Conservation (phyloP, 1,284 basidiomycete genomes). For the Apiotrichum gamsii region DNA sequence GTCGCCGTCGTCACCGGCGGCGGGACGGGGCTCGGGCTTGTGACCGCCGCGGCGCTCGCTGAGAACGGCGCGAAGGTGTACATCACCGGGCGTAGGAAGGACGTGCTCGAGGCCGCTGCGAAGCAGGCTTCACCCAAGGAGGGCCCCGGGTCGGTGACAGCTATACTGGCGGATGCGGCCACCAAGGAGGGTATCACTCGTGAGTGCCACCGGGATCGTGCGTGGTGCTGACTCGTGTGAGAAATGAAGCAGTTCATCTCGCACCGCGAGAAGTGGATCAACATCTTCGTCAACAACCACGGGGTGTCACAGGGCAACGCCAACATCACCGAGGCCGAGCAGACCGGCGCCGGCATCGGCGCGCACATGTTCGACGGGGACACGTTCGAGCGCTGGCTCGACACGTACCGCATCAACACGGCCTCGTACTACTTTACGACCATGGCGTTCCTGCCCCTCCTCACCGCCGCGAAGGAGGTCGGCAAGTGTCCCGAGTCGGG, state of each 20-base stretch:
- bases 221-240: too few species aligned
- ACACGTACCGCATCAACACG: conserved; percentile 42
- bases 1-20: conserved; percentile 30
- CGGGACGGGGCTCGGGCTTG: conserved; percentile 34
- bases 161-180: conserved; percentile 37
- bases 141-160: conserved; percentile 20
- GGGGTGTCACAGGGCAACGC: conserved; percentile 36
- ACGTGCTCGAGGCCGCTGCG: conserved; percentile 34
- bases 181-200: conserved; percentile 37
- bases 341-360: conserved; percentile 39
- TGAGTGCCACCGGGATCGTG: too few species aligned
- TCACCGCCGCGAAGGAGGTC: conserved; percentile 35
- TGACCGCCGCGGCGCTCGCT: conserved; percentile 38
- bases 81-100: conserved; percentile 43
- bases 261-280: conserved; percentile 40
- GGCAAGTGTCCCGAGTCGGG: conserved; percentile 35
- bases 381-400: conserved; percentile 37
- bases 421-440: conserved; percentile 45
- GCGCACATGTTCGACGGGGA: conserved; percentile 44
- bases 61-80: conserved; percentile 48
- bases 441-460: conserved; percentile 45
- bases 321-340: conserved; percentile 29
- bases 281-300: conserved; percentile 40
- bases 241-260: too few species aligned
- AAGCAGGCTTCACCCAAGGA: conserved; percentile 15